Evolutionary conservation across 495 filamentous ascomycete genomes (phyloP), one percentile per base, ranked within the genome.

Genomic region (Bryoglossum gracile): DNA sequence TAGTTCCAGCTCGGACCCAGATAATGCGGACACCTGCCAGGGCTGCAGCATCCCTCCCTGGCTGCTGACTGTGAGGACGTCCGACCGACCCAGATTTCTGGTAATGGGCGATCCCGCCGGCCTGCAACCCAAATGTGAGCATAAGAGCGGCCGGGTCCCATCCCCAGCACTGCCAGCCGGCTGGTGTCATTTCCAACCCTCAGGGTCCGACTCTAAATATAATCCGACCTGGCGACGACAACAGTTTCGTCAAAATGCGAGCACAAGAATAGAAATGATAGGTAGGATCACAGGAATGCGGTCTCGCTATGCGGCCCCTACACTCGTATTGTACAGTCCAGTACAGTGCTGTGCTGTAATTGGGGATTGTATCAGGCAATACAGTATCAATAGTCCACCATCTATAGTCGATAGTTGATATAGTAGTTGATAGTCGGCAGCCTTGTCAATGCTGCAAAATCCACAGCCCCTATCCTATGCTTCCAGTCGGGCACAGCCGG

Each of bases 141-240:
- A 37, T 25, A n/a, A 36, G 37, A 36, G 32, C 45, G 45, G 18
- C 38, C 26, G 13, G 38, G 1, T 22, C 14, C 38, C 38, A 22
- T 41, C 18, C n/a, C 41, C 1, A 22, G n/a, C n/a, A n/a, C n/a
- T n/a, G n/a, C n/a, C n/a, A n/a, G n/a, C n/a, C n/a, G n/a, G n/a
- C n/a, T n/a, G n/a, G n/a, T 6, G 25, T 47, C 45, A 47, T 39
- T 47, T 39, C 45, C 45, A 25, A 47, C 45, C 45, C 45, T 47
- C 45, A 47, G 28, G 45, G 45, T 38, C 37, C 33, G 38, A n/a
- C n/a, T n/a, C n/a, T 38, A 47, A 25, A 37, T 25, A 38, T 47
- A 47, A 26, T 28, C 26, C 13, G 22, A 16, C 22, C 18, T 39
- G 22, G 21, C n/a, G 32, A 26, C 32, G 19, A 19, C 21, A 26